Base-by-base conservation (phyloP, 805 yeast species). In the Saccharomycopsis lassenensis region DNA sequence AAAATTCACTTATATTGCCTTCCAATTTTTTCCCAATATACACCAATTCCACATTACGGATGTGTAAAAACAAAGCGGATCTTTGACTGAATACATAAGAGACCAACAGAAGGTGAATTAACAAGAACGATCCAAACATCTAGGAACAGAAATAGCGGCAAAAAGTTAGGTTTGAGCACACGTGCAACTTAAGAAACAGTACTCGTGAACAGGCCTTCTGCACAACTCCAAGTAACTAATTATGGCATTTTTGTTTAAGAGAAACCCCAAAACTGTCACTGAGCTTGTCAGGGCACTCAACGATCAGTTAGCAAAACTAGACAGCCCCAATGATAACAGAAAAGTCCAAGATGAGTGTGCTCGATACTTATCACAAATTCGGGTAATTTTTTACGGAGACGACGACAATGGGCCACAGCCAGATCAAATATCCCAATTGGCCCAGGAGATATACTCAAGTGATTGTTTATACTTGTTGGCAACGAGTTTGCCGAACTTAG, bases 241-340 rank as follows among this genome's bases (percentile, higher is more conserved):
- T 35, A 85, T 87, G 95, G 81, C 95, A 8, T 89, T 89, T 51
- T 63, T 91, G 48, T 89, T 91, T 67, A 82, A 85, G 46, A 69
- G 95, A 51, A 83, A 77, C 52, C 95, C 94, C 7, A 86, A 85
- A 56, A 77, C 95, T 1, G 94, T 95, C 2, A 71, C 71, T 14
- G 98, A 89, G 51, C 69, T 86, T 40, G 79, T 85, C 3, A 68
- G 83, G 33, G 74, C 77, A 5, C 65, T 86, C 43, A 71, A 72
- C 44, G 97, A 89, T 32, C 82, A 74, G 49, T 65, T 86, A 7
- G 52, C 64, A 11, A 80, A 80, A 52, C 62, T 80, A 15, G 82
- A 76, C 43, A 51, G 57, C 4, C 44, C 53, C 5, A 53, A 52
- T 41, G 57, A 54, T 36, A 52, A 52, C 40, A 52, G 56, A 52